Evolutionary conservation across 2,329 filamentous ascomycete species (phyloP).

Genomic region (Neonectria faginata): DNA sequence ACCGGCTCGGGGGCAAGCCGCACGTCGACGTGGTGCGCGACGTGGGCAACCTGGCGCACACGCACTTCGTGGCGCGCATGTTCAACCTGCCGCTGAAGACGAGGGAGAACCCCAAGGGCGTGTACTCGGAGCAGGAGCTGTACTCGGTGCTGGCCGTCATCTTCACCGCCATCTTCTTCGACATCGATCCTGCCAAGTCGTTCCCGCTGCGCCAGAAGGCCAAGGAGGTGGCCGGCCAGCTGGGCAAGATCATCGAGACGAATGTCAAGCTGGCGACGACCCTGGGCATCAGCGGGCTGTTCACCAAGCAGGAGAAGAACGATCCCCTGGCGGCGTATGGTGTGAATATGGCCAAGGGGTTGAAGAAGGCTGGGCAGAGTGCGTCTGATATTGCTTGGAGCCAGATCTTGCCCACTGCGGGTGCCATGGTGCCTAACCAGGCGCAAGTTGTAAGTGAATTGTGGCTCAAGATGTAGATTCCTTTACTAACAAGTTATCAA

Average conservation of each 20-base stretch:
- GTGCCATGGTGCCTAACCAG: conserved; percentile 77
- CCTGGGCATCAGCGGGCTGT: conserved; percentile 56
- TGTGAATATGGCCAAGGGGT: conserved; percentile 70
- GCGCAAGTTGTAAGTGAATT: conserved; percentile 69
- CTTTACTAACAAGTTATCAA: conserved; percentile 33
- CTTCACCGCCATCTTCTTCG: conserved; percentile 74
- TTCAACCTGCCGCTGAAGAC: conserved; percentile 78
- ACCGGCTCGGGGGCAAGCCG: conserved; percentile 63
- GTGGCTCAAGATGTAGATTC: background rate
- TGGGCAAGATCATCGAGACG: conserved; percentile 71
- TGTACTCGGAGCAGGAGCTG: conserved; percentile 66
- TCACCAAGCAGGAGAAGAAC: conserved; percentile 63
- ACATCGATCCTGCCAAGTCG: conserved; percentile 73
- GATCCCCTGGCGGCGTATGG: conserved; percentile 73
- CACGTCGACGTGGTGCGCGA: conserved; percentile 80
- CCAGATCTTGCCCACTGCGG: conserved; percentile 75
- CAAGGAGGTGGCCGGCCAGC: conserved; percentile 66
- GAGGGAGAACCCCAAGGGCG: conserved; percentile 67
- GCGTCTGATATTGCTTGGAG: conserved; percentile 76
- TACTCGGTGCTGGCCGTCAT: conserved; percentile 74
- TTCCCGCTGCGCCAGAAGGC: conserved; percentile 72
- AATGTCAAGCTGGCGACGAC: conserved; percentile 70
- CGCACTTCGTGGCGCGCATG: conserved; percentile 70
- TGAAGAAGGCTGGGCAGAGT: conserved; percentile 72
- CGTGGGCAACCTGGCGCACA: conserved; percentile 74